Percentiles rank a stretch among this genome's conserved stretches.
Evolutionary conservation across 2,329 filamentous ascomycete species (phyloP).

Genomic region (Alternaria viburni): DNA sequence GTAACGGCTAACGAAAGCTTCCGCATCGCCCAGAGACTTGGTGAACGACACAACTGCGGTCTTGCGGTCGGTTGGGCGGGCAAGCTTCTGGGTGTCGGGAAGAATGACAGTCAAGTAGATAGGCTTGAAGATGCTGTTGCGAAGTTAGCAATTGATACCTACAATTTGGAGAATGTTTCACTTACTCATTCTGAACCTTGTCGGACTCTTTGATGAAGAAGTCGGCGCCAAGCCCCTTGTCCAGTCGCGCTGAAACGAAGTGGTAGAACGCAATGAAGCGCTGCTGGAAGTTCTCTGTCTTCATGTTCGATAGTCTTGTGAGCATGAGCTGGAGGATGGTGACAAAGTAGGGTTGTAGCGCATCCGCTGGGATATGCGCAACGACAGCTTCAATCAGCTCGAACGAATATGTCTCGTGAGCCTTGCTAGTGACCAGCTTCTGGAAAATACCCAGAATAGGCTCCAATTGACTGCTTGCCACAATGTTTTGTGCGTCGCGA

Average conservation of each 20-base stretch:
- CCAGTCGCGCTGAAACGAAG: constrained; percentile 78
- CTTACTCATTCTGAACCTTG: constrained; percentile 72
- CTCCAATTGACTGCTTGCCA: constrained; percentile 81
- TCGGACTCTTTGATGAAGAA: constrained; percentile 90
- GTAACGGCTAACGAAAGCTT: constrained; percentile 76
- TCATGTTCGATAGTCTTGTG: constrained; percentile 72
- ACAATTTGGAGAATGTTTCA: neutral
- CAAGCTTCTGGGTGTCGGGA: constrained; percentile 85
- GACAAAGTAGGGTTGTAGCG: constrained; percentile 77
- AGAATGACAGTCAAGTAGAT: constrained; percentile 89
- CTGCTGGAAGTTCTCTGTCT: constrained; percentile 81
- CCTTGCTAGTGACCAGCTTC: constrained; percentile 80
- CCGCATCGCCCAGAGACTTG: constrained; percentile 86
- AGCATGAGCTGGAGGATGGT: constrained; percentile 84
- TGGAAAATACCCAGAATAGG: constrained; percentile 96
- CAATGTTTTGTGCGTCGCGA: constrained; percentile 74
- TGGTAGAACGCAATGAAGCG: constrained; percentile 96
- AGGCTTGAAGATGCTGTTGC: constrained; percentile 72
- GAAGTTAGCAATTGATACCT: constrained; percentile 21
- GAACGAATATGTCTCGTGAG: constrained; percentile 84
- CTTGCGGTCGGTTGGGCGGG: constrained; percentile 88
- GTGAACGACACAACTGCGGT: constrained; percentile 91
- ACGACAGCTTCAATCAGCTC: constrained; percentile 87
- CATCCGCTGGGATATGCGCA: constrained; percentile 73
- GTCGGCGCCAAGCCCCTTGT: constrained; percentile 86